Evolutionary conservation across 352 stramenopile genomes (phyloP).

Genomic region (Pythium guiyangense): DNA sequence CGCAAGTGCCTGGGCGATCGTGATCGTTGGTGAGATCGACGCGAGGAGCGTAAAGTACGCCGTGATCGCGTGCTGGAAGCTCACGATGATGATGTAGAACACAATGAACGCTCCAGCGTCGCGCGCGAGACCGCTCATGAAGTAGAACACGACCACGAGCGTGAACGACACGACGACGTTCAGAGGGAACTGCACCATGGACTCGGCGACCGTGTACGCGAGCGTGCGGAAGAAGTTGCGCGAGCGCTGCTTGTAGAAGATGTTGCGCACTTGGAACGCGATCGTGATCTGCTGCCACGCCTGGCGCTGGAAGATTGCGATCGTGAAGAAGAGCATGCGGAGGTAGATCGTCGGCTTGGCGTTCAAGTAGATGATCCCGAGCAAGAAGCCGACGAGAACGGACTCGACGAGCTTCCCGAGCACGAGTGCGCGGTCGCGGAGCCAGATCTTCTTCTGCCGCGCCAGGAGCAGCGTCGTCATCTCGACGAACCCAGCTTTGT

Average conservation of each 20-base stretch:
- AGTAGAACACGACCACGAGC: slow-evolving; percentile 32
- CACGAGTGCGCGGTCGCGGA: slow-evolving; percentile 34
- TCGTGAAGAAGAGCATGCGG: slow-evolving; percentile 46
- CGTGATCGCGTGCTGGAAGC: slow-evolving; percentile 49
- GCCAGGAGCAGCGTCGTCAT: slow-evolving; percentile 28
- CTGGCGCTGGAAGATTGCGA: slow-evolving; percentile 45
- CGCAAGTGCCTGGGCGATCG: no score
- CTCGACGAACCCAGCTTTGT: slow-evolving; percentile 20
- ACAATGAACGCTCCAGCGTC: slow-evolving; percentile 36
- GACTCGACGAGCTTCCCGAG: slow-evolving; percentile 38
- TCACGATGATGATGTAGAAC: slow-evolving; percentile 55
- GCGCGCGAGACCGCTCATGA: slow-evolving; percentile 57
- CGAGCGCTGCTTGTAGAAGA: slow-evolving; percentile 92
- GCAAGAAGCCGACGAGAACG: slow-evolving; percentile 57
- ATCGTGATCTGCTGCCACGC: slow-evolving; percentile 59
- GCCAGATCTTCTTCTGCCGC: slow-evolving; percentile 42
- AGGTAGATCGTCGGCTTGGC: slow-evolving; percentile 40
- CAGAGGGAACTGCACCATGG: slow-evolving; percentile 7
- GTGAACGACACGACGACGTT: slow-evolving; percentile 9
- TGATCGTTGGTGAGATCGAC: slow-evolving; percentile 24
- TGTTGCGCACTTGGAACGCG: slow-evolving; percentile 53
- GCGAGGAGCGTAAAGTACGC: slow-evolving; percentile 35
- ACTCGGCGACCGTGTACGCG: slow-evolving; percentile 47
- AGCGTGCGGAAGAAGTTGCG: slow-evolving; percentile 73
- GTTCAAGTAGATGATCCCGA: slow-evolving; percentile 59